phyloP scores from a whole-genome alignment of 2,329 filamentous ascomycete species.

The Grosmannia serpens region DNA sequence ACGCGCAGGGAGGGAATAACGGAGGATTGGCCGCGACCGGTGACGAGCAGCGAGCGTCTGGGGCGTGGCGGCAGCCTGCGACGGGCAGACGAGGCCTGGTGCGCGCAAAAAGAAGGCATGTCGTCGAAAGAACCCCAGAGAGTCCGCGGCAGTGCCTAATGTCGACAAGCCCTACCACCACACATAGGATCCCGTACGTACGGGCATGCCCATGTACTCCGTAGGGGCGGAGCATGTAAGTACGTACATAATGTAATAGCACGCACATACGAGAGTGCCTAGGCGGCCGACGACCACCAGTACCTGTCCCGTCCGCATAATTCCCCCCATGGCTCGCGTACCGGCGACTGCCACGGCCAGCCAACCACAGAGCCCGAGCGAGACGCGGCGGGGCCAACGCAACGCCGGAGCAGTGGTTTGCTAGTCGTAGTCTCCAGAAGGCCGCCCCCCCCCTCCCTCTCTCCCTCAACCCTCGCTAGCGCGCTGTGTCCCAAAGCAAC shows the following conservation, averaged over 20 bases:
- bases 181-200: no score
- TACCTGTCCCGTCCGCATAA: not conserved
- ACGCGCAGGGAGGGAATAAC: no score
- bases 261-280: not conserved
- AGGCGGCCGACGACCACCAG: not conserved
- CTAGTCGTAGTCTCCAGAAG: not conserved
- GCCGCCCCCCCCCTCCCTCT: not conserved
- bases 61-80: no score
- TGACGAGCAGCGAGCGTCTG: no score
- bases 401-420: conserved; percentile 5
- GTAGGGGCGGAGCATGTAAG: not conserved
- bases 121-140: not conserved
- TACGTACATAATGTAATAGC: not conserved
- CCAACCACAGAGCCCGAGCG: not conserved
- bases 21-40: no score
- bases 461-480: not conserved
- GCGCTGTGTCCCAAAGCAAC: not conserved
- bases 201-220: not conserved
- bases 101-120: not conserved
- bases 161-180: not conserved
- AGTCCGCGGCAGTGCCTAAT: not conserved
- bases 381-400: not conserved
- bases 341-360: not conserved
- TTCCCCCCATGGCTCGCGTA: not conserved
- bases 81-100: no score